Percentiles rank a stretch among this genome's conserved stretches.
phyloP scores from a whole-genome alignment of 176 grass and related monocot species.

The Musa acuminata region DNA sequence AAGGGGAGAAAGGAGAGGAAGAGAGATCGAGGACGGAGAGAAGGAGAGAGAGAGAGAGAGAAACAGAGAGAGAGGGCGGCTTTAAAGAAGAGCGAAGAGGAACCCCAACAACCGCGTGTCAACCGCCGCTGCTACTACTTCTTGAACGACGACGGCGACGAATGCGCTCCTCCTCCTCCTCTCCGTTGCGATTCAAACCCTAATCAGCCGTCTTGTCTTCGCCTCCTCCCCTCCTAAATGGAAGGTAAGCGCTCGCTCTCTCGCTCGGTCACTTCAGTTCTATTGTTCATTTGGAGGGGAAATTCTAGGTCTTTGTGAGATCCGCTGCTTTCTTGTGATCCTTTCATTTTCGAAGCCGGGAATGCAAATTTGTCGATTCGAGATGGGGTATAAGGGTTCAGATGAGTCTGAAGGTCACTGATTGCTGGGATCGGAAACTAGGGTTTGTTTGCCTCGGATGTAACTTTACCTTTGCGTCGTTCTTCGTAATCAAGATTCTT shows the following conservation, averaged over 20 bases:
- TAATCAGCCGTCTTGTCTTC: background rate
- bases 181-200: background rate
- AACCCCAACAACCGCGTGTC: background rate
- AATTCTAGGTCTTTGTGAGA: background rate
- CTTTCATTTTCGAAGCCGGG: background rate
- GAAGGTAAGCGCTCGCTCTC: background rate
- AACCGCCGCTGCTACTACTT: background rate
- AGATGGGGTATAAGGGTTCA: background rate
- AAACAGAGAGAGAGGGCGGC: background rate
- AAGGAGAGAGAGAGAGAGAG: background rate
- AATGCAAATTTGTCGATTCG: background rate
- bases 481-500: background rate
- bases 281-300: background rate
- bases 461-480: background rate
- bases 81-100: background rate
- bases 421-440: background rate
- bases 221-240: background rate
- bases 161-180: slow-evolving; percentile 2
- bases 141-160: background rate
- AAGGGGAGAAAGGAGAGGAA: background rate
- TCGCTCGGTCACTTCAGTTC: background rate
- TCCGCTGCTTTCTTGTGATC: background rate
- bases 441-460: background rate
- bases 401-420: background rate
- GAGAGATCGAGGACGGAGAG: background rate